These are phyloP conservation scores for Danielia oregonensis DNA, from an alignment of 805 yeast genomes.

Conservation along the genomic window DNA sequence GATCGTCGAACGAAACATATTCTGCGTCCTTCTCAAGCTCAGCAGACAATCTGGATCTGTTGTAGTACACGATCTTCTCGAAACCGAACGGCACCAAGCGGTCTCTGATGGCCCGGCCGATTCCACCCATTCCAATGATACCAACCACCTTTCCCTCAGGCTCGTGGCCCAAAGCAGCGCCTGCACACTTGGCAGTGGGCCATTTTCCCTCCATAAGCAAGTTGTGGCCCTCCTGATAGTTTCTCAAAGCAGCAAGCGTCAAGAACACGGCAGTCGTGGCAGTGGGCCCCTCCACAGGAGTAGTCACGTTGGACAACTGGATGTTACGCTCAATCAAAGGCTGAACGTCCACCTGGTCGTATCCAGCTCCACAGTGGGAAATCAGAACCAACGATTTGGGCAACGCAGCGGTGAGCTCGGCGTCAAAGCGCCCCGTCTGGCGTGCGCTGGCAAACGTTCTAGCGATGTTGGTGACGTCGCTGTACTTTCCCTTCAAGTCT, in stretches of 20 bases:
- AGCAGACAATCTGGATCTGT: conserved; percentile 54
- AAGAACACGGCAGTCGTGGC: conserved; percentile 68
- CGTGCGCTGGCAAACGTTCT: conserved; percentile 53
- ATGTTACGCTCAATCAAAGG: conserved; percentile 49
- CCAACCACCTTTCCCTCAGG: conserved; percentile 78
- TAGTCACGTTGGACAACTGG: conserved; percentile 67
- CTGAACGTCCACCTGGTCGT: conserved; percentile 64
- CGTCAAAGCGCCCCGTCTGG: conserved; percentile 63
- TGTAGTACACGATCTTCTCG: conserved; percentile 64
- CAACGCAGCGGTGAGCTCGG: conserved; percentile 50
- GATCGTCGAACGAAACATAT: conserved; percentile 68
- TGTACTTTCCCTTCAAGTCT: conserved; percentile 44
- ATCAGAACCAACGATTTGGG: conserved; percentile 53
- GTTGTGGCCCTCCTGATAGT: conserved; percentile 59
- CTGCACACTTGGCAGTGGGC: conserved; percentile 43
- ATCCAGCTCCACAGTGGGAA: conserved; percentile 71
- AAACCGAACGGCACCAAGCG: conserved; percentile 78
- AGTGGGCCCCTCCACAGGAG: conserved; percentile 64
- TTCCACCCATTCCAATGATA: conserved; percentile 84
- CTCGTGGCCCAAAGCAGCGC: conserved; percentile 65
- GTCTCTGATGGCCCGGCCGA: conserved; percentile 76
- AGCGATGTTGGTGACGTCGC: conserved; percentile 38
- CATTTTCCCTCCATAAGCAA: conserved; percentile 56
- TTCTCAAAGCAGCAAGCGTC: conserved; percentile 60
- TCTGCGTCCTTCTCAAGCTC: conserved; percentile 69